These are phyloP conservation scores for Ostreobium quekettii DNA, from an alignment of 139 green algal genomes.

Conservation along the genomic window DNA sequence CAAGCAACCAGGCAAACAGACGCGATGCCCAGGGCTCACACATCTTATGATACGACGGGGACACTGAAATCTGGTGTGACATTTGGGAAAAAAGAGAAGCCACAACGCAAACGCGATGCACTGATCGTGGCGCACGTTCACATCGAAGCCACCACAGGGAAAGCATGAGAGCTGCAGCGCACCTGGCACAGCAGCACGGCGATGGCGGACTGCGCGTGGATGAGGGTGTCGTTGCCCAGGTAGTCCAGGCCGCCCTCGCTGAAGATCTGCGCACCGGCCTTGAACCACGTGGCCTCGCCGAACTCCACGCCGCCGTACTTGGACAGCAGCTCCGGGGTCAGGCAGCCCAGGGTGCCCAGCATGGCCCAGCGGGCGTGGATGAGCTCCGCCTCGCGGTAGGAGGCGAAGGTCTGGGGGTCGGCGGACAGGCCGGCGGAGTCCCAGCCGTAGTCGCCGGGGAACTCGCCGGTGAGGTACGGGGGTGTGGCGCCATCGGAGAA, in stretches of 20 bases:
- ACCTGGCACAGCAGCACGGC: no score
- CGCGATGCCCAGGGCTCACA: no score
- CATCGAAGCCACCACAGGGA: no score
- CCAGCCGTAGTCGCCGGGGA: slow-evolving; percentile 83
- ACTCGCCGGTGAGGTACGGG: slow-evolving; percentile 76
- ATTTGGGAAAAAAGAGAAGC: no score
- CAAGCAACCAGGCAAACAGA: no score
- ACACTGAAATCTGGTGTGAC: no score
- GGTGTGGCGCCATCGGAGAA: slow-evolving; percentile 65
- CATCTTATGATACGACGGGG: no score
- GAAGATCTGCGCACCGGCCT: slow-evolving; percentile 76
- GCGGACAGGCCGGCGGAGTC: slow-evolving; percentile 86
- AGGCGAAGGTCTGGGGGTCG: slow-evolving; percentile 63
- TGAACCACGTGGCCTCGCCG: slow-evolving; percentile 79
- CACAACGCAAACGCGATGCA: no score
- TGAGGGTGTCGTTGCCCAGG: slow-evolving; percentile 38
- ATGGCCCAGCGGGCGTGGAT: slow-evolving; percentile 98
- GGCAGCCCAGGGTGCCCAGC: slow-evolving; percentile 77
- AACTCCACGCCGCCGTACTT: slow-evolving; percentile 36
- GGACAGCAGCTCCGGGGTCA: slow-evolving; percentile 13
- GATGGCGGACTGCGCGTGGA: slow-evolving; percentile 58
- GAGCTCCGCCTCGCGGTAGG: slow-evolving; percentile 91
- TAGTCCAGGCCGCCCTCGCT: slow-evolving; percentile 43
- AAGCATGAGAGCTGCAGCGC: no score
- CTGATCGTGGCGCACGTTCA: no score